A percentile compares a stretch with the other conserved stretches of the same genome.
phyloP scores from a whole-genome alignment of 768 basidiomycete species.

The Tephrocybe sp. region DNA sequence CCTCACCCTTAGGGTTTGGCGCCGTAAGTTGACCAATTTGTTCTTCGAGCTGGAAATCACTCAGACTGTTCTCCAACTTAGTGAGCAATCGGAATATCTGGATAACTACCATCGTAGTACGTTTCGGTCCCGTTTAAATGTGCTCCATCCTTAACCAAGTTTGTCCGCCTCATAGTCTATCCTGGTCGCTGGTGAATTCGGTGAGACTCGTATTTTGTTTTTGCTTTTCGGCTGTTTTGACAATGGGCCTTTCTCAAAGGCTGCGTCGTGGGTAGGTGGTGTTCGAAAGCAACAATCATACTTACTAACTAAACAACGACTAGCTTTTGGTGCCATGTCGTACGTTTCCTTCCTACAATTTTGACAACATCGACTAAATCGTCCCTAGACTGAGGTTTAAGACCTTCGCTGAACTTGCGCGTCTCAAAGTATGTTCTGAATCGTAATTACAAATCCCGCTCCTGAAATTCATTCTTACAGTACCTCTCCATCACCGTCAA shows the following conservation, averaged over 20 bases:
- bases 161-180: slow-evolving; percentile 16
- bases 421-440: slow-evolving; percentile 31
- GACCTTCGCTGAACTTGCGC: slow-evolving; percentile 33
- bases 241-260: slow-evolving; percentile 16
- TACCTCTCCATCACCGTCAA: slow-evolving; percentile 44
- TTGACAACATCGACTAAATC: background rate
- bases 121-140: slow-evolving; percentile 9
- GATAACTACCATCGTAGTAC: slow-evolving; percentile 32
- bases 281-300: too few species aligned
- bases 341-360: slow-evolving; percentile 26
- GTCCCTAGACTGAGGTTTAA: slow-evolving; percentile 27
- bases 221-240: slow-evolving; percentile 2
- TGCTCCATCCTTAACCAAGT: background rate
- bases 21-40: slow-evolving; percentile 28
- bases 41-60: background rate
- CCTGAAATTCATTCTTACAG: slow-evolving; percentile 20
- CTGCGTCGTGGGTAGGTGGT: slow-evolving; percentile 30
- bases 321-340: slow-evolving; percentile 36
- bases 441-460: background rate
- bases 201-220: slow-evolving; percentile 14
- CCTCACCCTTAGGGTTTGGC: slow-evolving; percentile 44
- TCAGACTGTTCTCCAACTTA: slow-evolving; percentile 21
- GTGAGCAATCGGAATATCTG: slow-evolving; percentile 44
- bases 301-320: background rate
- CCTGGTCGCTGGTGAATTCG: slow-evolving; percentile 42